A percentile compares a stretch with the other conserved stretches of the same genome.
phyloP scores from a whole-genome alignment of 495 filamentous ascomycete genomes.

The Xylaria sp. region DNA sequence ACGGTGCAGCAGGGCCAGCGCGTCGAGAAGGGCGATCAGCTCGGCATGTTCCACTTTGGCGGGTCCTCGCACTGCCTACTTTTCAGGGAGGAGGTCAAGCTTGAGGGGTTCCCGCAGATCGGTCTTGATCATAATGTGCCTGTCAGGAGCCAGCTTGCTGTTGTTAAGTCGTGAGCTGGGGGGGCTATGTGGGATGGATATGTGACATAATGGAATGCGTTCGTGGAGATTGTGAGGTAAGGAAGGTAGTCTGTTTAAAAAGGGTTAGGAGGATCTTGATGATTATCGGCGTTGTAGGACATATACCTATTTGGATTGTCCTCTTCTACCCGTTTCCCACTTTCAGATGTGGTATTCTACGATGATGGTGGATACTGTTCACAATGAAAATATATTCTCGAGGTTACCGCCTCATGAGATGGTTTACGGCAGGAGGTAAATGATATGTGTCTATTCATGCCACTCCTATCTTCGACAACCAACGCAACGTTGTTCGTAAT shows the following conservation, averaged over 20 bases:
- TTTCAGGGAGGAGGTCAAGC: constrained; percentile 55
- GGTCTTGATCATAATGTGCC: constrained; percentile 62
- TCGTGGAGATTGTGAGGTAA: background rate
- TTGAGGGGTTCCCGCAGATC: constrained; percentile 56
- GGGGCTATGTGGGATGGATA: background rate
- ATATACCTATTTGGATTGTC: background rate
- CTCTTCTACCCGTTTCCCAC: background rate
- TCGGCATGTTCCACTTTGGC: constrained; percentile 80
- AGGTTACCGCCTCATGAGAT: background rate
- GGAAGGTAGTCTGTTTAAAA: background rate
- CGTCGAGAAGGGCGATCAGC: constrained; percentile 68
- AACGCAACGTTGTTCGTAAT: background rate
- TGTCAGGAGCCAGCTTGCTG: constrained; percentile 59
- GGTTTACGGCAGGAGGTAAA: background rate
- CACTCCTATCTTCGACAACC: background rate
- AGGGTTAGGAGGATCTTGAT: background rate
- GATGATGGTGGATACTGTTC: background rate
- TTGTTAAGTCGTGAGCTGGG: constrained; percentile 42
- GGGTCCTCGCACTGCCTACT: constrained; percentile 70
- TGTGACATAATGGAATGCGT: background rate
- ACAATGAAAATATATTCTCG: background rate
- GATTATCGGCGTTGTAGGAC: background rate
- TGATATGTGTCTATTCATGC: constrained; percentile 1
- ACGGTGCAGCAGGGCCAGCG: constrained; percentile 66
- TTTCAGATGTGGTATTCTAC: background rate